Evolutionary conservation across 768 basidiomycete genomes (phyloP).

Genomic region (Naganishia vishniacii): DNA sequence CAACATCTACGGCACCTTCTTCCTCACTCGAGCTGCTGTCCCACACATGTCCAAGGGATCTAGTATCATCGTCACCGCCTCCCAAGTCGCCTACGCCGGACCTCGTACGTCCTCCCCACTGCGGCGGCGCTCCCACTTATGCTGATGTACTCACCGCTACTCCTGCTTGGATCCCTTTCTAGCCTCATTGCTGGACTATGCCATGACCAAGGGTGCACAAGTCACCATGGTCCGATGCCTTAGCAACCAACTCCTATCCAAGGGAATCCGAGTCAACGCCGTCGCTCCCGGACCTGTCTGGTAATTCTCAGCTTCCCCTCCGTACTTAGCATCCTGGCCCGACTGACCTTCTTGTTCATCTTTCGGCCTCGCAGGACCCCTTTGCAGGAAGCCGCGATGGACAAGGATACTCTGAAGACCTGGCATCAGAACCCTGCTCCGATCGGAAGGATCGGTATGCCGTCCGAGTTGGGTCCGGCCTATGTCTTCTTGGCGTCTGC

Average conservation of each 20-base stretch:
- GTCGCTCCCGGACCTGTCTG: conserved; percentile 32
- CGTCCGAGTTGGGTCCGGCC: conserved; percentile 55
- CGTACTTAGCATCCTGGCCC: conserved; percentile 17
- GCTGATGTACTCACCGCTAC: background rate
- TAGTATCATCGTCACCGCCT: conserved; percentile 61
- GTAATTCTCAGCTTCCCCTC: too few relatives aligned
- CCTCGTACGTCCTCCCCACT: conserved; percentile 25
- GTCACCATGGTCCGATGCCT: conserved; percentile 54
- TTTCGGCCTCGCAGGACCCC: conserved; percentile 26
- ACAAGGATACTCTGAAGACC: conserved; percentile 27
- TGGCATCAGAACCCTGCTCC: conserved; percentile 43
- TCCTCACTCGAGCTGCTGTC: conserved; percentile 56
- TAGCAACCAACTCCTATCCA: conserved; percentile 55
- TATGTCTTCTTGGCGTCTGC: conserved; percentile 57
- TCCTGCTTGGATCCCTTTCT: too few relatives aligned
- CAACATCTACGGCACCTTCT: conserved; percentile 61
- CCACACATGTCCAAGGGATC: conserved; percentile 62
- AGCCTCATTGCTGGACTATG: conserved; percentile 54
- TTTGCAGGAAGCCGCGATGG: conserved; percentile 48
- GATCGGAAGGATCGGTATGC: conserved; percentile 55
- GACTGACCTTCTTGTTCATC: conserved; percentile 10
- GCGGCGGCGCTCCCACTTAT: too few relatives aligned
- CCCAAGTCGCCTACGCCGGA: conserved; percentile 48
- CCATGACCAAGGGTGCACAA: conserved; percentile 57
- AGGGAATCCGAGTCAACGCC: conserved; percentile 53